Conservation (phyloP, 768 basidiomycete species). For the Hirschioporus abietinus region DNA sequence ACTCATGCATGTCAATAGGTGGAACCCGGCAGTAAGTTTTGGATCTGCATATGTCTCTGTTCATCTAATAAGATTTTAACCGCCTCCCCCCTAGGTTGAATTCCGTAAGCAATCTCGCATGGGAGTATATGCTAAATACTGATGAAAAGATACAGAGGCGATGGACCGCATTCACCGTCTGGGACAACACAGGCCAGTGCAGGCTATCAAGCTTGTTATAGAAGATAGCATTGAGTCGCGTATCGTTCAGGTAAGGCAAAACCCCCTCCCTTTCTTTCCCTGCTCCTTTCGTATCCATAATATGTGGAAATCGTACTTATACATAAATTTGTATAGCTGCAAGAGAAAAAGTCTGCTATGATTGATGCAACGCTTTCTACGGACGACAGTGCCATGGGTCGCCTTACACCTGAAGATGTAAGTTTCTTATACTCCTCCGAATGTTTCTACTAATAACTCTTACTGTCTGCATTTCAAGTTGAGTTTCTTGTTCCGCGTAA, state of each 20-base stretch:
- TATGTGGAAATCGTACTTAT: not conserved
- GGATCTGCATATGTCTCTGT: not conserved
- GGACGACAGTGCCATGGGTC: slow-evolving; percentile 91
- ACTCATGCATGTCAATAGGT: slow-evolving; percentile 25
- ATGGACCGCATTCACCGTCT: slow-evolving; percentile 98
- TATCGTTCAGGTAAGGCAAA: slow-evolving; percentile 67
- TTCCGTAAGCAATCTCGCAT: slow-evolving; percentile 51
- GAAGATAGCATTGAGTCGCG: slow-evolving; percentile 96
- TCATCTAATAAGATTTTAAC: slow-evolving; percentile 2
- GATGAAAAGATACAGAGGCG: slow-evolving; percentile 51
- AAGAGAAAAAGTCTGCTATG: slow-evolving; percentile 97
- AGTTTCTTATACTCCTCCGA: slow-evolving; percentile 20
- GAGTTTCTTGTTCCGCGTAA: slow-evolving; percentile 53
- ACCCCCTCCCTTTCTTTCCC: not conserved
- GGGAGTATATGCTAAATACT: slow-evolving; percentile 2
- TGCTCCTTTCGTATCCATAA: too few relatives aligned
- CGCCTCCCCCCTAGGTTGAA: slow-evolving; percentile 46
- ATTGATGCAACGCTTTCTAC: slow-evolving; percentile 80
- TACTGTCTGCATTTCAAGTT: slow-evolving; percentile 28
- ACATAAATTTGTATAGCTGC: slow-evolving; percentile 45
- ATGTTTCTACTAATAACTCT: slow-evolving; percentile 8
- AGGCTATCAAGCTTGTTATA: slow-evolving; percentile 89
- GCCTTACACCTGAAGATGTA: slow-evolving; percentile 77
- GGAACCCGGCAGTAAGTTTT: slow-evolving; percentile 85
- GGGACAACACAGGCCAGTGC: slow-evolving; percentile 91